Base-by-base conservation (phyloP, 1,284 basidiomycete species). In the Psilocybe mexicana region DNA sequence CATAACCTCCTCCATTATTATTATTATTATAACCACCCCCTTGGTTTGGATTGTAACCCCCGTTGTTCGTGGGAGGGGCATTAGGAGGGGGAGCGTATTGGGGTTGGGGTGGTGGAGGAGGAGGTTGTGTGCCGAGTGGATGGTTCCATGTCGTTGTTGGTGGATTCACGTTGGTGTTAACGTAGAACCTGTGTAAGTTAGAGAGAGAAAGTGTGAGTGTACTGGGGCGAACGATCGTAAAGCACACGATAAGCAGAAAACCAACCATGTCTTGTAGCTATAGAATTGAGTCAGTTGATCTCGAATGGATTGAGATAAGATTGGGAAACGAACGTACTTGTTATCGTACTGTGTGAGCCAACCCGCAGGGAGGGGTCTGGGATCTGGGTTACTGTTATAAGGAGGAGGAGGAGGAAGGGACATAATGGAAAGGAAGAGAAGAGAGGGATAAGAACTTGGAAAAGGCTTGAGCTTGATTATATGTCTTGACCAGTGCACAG, bases 201-300 rank as follows among this genome's bases (percentile, higher is more conserved):
- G 18, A 18, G 18, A 18, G 18, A 18, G 18, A 18, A 18, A 18
- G 18, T 18, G 18, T 18, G 18, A 14, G 43, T 10, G 25, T 8
- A 42, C 24, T 28, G 36, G 45, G n/a, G 36, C 33, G 26, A 26
- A 43, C 24, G 42, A 14, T 50, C 30, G 8, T 26, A 35, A 24
- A 28, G 8, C n/a, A n/a, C 25, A 30, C 33, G 30, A 12, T 18
- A 26, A 33, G 46, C 25, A 43, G 25, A 35, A 43, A 40, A 71
- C 81, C 52, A 61, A 89, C 88, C 88, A 91, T 61, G 84, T 70
- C 57, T 80, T 81, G 67, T 90, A 90, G 59, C 88, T 90, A 68
- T 28, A 63, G 66, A 55, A 59, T 63, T 8, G 8, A 33, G 64
- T 60, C 45, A 46, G 52, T 43, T 28, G 28, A 53, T 53, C 52